Conservation (phyloP, 495 filamentous ascomycete species). For the Wilcoxina mikolae region DNA sequence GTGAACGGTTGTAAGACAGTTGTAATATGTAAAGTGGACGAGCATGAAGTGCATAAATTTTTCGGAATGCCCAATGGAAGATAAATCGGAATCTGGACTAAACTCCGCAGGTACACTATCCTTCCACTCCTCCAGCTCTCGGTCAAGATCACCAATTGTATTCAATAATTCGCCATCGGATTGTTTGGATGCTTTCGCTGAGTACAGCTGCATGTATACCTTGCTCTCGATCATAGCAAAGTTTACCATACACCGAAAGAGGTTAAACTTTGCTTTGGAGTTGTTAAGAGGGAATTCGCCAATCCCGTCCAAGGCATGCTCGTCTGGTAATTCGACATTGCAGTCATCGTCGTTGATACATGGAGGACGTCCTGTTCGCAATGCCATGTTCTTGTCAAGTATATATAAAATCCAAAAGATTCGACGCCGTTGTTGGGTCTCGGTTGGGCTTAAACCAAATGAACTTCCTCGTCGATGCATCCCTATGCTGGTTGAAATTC, state of each 20-base stretch:
- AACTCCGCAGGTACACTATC: constrained; percentile 87
- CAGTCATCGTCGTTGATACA: constrained; percentile 96
- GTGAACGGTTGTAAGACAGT: constrained; percentile 92
- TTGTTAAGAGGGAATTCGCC: constrained; percentile 83
- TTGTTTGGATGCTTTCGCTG: constrained; percentile 79
- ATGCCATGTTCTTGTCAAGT: constrained; percentile 87
- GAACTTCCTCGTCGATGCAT: constrained; percentile 83
- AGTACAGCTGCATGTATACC: constrained; percentile 88
- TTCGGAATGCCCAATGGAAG: constrained; percentile 63
- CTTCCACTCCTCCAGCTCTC: constrained; percentile 90
- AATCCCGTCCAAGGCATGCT: constrained; percentile 78
- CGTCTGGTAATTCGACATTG: constrained; percentile 89
- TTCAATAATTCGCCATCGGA: constrained; percentile 88
- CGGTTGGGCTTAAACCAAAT: constrained; percentile 77
- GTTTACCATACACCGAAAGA: constrained; percentile 81
- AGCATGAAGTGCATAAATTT: constrained; percentile 84
- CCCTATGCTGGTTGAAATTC: constrained; percentile 85
- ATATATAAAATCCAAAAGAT: constrained; percentile 98
- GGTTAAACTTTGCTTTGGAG: constrained; percentile 83
- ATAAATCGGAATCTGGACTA: constrained; percentile 88
- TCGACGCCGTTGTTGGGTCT: constrained; percentile 87
- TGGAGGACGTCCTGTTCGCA: constrained; percentile 81
- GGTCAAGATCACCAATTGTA: constrained; percentile 90
- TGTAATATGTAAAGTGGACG: constrained; percentile 94
- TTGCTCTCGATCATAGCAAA: constrained; percentile 84